phyloP scores from a whole-genome alignment of 768 basidiomycete genomes.

The Collybia sp. region DNA sequence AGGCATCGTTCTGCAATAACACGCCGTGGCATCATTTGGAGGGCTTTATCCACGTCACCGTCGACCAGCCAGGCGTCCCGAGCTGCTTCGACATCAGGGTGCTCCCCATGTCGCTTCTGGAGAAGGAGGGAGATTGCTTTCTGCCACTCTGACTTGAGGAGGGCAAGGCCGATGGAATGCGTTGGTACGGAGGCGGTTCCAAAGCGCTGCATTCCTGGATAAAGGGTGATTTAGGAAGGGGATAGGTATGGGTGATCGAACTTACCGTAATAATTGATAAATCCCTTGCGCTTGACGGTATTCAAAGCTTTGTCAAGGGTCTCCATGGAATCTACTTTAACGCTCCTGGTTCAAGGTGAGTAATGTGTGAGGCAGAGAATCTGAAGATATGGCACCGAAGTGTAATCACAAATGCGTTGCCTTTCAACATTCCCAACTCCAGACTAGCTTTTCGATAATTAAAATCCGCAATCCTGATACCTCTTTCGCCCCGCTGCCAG shows the following conservation, averaged over 20 bases:
- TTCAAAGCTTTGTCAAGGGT: constrained; percentile 72
- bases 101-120: constrained; percentile 81
- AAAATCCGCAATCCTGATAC: constrained; percentile 84
- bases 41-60: constrained; percentile 72
- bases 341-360: constrained; percentile 53
- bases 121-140: constrained; percentile 81
- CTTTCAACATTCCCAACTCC: constrained; percentile 94
- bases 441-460: constrained; percentile 78
- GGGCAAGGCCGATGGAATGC: constrained; percentile 87
- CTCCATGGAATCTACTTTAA: constrained; percentile 71
- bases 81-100: constrained; percentile 83
- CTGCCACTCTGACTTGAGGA: constrained; percentile 89
- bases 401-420: constrained; percentile 94
- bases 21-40: constrained; percentile 82
- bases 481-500: constrained; percentile 79
- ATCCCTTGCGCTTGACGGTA: constrained; percentile 78
- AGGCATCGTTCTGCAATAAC: constrained; percentile 93
- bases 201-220: constrained; percentile 94
- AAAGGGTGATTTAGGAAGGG: constrained; percentile 3
- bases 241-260: neutral
- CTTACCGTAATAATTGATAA: constrained; percentile 96
- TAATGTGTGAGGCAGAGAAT: neutral
- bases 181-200: constrained; percentile 96
- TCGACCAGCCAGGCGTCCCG: constrained; percentile 89
- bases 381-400: constrained; percentile 53